A percentile compares a stretch with the other conserved stretches of the same genome.
Conservation (phyloP, 495 filamentous ascomycete species). For the Melanomma pulvis-pyrius region DNA sequence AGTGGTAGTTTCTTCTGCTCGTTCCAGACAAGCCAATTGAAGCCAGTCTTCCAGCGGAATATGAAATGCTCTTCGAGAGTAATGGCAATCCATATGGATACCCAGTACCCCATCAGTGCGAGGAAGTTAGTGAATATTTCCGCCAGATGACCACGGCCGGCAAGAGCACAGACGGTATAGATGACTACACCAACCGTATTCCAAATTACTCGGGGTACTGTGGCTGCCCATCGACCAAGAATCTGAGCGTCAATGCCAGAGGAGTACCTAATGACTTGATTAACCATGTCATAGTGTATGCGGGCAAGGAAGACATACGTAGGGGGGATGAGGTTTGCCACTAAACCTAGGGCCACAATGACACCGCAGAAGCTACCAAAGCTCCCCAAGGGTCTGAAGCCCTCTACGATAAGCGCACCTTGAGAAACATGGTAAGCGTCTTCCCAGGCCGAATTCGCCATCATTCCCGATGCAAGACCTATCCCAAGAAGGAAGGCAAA, state of each 20-base stretch:
- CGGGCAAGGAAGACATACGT: slow-evolving; percentile 53
- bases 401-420: slow-evolving; percentile 70
- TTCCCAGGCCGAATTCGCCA: slow-evolving; percentile 32
- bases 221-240: slow-evolving; percentile 51
- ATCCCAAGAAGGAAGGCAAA: slow-evolving; percentile 69
- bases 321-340: slow-evolving; percentile 70
- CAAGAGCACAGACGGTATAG: slow-evolving; percentile 59
- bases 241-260: slow-evolving; percentile 66
- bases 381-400: slow-evolving; percentile 59
- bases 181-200: slow-evolving; percentile 55
- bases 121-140: slow-evolving; percentile 63
- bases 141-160: slow-evolving; percentile 55
- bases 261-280: slow-evolving; percentile 48
- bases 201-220: slow-evolving; percentile 56
- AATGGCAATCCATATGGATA: slow-evolving; percentile 57
- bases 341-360: slow-evolving; percentile 69
- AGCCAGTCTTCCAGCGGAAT: slow-evolving; percentile 52
- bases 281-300: too few relatives aligned
- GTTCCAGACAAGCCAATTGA: slow-evolving; percentile 48
- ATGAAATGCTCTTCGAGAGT: slow-evolving; percentile 57
- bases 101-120: slow-evolving; percentile 64
- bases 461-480: slow-evolving; percentile 66
- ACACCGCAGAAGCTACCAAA: slow-evolving; percentile 78
- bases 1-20: slow-evolving; percentile 42
- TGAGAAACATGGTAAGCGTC: slow-evolving; percentile 55